phyloP scores from a whole-genome alignment of 2,329 filamentous ascomycete species.

The Tolypocladium ophioglossoides region DNA sequence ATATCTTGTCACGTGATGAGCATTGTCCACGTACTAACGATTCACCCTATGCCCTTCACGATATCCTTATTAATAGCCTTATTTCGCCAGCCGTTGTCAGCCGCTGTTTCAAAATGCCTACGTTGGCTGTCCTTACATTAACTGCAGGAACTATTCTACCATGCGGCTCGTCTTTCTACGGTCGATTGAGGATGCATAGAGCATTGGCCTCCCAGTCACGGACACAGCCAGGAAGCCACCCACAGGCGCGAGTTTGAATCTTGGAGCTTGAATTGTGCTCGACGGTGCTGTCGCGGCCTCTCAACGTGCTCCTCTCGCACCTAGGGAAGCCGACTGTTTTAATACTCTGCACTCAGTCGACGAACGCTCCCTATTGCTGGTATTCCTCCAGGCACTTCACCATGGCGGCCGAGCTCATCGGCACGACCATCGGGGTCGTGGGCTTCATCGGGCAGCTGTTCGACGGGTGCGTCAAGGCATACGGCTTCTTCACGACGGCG shows the following conservation, averaged over 20 bases:
- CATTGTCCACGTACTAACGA: not conserved
- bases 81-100: not conserved
- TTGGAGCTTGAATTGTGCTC: not conserved
- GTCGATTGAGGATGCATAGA: not conserved
- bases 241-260: not conserved
- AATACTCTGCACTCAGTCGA: no score
- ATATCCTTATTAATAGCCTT: not conserved
- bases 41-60: not conserved
- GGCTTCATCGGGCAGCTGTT: constrained; percentile 36
- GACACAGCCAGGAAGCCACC: not conserved
- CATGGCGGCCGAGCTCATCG: constrained; percentile 28
- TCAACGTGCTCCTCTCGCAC: not conserved
- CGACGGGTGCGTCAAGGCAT: constrained; percentile 34
- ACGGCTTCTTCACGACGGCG: constrained; percentile 32
- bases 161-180: not conserved
- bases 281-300: not conserved
- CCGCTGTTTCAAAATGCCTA: not conserved
- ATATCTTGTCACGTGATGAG: not conserved
- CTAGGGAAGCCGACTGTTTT: no score
- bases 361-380: no score
- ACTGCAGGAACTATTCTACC: not conserved
- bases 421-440: constrained; percentile 31
- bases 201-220: not conserved
- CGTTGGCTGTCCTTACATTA: not conserved
- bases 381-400: not conserved